These are phyloP conservation scores for Yamadazyma nakazawae DNA, from an alignment of 805 yeast genomes.

Conservation along the genomic window DNA sequence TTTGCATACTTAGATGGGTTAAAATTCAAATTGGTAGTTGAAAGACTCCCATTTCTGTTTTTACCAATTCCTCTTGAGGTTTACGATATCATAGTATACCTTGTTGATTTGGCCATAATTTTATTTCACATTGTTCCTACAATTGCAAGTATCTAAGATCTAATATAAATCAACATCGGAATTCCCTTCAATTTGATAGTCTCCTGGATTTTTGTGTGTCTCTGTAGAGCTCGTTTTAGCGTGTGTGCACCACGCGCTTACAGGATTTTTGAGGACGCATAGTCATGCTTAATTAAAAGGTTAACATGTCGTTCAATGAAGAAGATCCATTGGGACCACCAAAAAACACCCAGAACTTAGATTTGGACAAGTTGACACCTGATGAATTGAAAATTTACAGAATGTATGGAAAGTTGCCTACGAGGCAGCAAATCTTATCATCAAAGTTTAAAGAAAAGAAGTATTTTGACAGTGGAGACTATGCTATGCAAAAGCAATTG, in stretches of 20 bases:
- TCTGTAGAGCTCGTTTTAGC: neutral
- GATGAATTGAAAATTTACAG: conserved; percentile 77
- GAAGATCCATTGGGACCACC: conserved; percentile 54
- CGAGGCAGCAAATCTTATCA: conserved; percentile 70
- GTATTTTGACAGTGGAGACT: conserved; percentile 92
- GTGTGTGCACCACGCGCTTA: conserved; percentile 1
- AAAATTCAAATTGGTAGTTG: conserved; percentile 23
- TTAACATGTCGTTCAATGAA: conserved; percentile 33
- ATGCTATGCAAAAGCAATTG: conserved; percentile 66
- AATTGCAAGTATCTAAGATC: neutral
- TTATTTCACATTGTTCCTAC: conserved; percentile 3
- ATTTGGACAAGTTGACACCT: conserved; percentile 59
- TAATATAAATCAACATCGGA: too few relatives aligned
- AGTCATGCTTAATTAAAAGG: conserved; percentile 1
- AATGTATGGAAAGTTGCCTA: conserved; percentile 83
- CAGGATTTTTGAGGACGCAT: neutral
- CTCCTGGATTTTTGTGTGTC: neutral
- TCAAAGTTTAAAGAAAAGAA: conserved; percentile 82
- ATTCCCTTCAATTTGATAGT: too few relatives aligned
- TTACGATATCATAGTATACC: conserved; percentile 23
- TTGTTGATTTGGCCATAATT: conserved; percentile 24
- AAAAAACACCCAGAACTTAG: conserved; percentile 43
- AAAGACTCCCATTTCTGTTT: conserved; percentile 22
- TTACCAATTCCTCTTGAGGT: conserved; percentile 35
- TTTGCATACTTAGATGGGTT: conserved; percentile 13